Evolutionary conservation across 805 yeast species (phyloP), one percentile per base, ranked within the genome.

Genomic region (Myxozyma mucilagina): DNA sequence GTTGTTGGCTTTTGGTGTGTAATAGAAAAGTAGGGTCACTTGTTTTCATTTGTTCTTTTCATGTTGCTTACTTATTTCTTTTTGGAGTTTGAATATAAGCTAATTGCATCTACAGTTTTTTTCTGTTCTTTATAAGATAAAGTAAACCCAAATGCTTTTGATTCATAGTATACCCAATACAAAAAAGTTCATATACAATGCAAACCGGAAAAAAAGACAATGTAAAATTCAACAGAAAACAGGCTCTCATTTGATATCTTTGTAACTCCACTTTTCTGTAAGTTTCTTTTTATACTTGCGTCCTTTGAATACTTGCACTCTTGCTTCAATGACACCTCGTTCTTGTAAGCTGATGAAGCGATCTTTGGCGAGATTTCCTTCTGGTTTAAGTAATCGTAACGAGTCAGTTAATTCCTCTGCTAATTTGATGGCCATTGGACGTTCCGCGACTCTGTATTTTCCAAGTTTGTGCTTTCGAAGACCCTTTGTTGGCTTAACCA

Each of bases 261-360:
- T 93, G 77, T 88, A 89, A 38, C 92, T 82, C 96, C 96, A 90
- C 76, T 92, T 93, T 74, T 93, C 97, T 35, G 96, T 88, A 64
- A 87, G 76, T 79, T 87, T 90, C 61, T 82, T 87, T 68, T 84
- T 80, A 71, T 86, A 87, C 72, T 83, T 86, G 72, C 87, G 83
- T 73, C 79, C 83, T 73, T 83, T 84, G 67, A 79, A 80, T 60
- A 83, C 84, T 11, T 87, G 89, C 41, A 86, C 82, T 76, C 97
- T 84, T 5, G 96, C 80, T 75, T 93, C 99, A 58, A 94, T 80
- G 71, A 87, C 83, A 68, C 99, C 99, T 35, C 86, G 80, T 64
- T 89, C 84, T 77, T 94, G 98, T 65, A 93, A 73, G 63, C 82
- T 83, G 73, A 86, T 81, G 84, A 93, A 85, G 60, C 90, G 86